Evolutionary conservation across 2,329 filamentous ascomycete genomes (phyloP).

Genomic region (Phoma sp.): DNA sequence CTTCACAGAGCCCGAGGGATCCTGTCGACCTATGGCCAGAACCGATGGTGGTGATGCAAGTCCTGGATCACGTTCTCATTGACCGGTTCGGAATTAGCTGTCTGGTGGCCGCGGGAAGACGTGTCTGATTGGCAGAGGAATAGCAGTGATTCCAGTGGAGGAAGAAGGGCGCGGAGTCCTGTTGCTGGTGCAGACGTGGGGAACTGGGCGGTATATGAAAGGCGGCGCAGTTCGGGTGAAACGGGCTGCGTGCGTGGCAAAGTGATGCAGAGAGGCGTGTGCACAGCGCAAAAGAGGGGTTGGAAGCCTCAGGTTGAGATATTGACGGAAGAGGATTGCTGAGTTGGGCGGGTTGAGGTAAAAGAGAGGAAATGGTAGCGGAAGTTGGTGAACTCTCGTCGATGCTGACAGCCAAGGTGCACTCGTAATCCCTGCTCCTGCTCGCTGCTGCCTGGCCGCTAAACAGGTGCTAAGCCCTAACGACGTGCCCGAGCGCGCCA

Average conservation of each 20-base stretch:
- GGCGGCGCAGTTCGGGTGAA: constrained; percentile 41
- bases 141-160: constrained; percentile 20
- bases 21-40: constrained; percentile 27
- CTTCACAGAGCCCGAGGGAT: constrained; percentile 32
- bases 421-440: constrained; percentile 1
- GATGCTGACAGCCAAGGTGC: constrained; percentile 21
- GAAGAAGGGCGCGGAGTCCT: constrained; percentile 40
- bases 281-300: constrained; percentile 25
- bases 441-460: constrained; percentile 30
- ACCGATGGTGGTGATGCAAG: constrained; percentile 30
- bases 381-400: constrained; percentile 9
- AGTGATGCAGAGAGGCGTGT: constrained; percentile 32
- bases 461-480: constrained; percentile 26
- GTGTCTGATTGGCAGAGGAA: constrained; percentile 15
- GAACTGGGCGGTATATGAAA: constrained; percentile 37
- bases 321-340: constrained; percentile 23
- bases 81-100: constrained; percentile 20
- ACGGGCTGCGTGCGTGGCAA: constrained; percentile 37
- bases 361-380: constrained; percentile 23
- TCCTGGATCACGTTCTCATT: constrained; percentile 37
- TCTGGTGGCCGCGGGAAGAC: constrained; percentile 16
- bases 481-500: constrained; percentile 25
- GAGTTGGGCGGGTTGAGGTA: constrained; percentile 28
- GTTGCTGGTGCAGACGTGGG: constrained; percentile 27
- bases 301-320: constrained; percentile 39